phyloP scores from a whole-genome alignment of 805 yeast species.

The Nakazawaea pomicola region DNA sequence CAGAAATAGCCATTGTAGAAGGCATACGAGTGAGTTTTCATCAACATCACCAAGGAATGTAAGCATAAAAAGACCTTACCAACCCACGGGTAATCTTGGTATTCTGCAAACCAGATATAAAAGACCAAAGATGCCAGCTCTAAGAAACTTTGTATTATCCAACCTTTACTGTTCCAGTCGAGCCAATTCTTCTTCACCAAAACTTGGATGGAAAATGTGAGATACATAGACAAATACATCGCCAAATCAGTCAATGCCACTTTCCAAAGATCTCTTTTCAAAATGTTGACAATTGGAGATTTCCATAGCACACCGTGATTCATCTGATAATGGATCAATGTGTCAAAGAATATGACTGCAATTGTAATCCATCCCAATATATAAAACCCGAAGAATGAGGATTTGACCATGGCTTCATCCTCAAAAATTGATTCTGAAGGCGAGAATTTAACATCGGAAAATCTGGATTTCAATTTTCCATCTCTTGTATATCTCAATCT shows the following conservation, averaged over 20 bases:
- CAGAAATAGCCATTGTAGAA: constrained; percentile 90
- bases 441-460: constrained; percentile 47
- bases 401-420: constrained; percentile 34
- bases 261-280: constrained; percentile 55
- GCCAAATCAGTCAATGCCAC: constrained; percentile 70
- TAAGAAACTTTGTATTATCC: constrained; percentile 49
- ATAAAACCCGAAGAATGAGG: constrained; percentile 73
- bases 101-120: constrained; percentile 54
- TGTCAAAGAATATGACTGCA: constrained; percentile 48
- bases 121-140: constrained; percentile 50
- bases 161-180: constrained; percentile 63
- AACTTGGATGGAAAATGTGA: constrained; percentile 55
- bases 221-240: constrained; percentile 69
- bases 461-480: constrained; percentile 41
- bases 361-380: constrained; percentile 74
- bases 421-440: constrained; percentile 49
- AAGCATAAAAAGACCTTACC: constrained; percentile 79
- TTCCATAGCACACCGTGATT: constrained; percentile 38
- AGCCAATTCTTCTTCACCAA: constrained; percentile 40
- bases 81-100: constrained; percentile 74
- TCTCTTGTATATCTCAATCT: constrained; percentile 21
- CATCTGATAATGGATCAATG: constrained; percentile 47
- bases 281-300: constrained; percentile 50
- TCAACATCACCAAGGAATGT: constrained; percentile 80
- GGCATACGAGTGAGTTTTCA: constrained; percentile 95